Evolutionary conservation across 495 filamentous ascomycete species (phyloP), one percentile per base, ranked within the genome.

Genomic region (Xylaria bambusicola): DNA sequence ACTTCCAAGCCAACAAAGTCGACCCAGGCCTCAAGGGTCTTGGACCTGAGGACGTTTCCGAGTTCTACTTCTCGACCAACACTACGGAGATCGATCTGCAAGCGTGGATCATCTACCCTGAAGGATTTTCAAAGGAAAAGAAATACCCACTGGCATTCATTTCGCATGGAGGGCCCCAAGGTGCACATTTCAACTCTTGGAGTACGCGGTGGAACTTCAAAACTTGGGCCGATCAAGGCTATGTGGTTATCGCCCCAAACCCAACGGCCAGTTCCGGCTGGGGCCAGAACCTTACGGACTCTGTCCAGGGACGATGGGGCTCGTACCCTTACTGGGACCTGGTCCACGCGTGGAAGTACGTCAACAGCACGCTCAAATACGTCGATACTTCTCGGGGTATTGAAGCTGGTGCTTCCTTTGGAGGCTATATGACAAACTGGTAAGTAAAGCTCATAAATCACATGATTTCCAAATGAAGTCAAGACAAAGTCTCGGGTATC

Each of bases 111-210:
- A 72, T 91, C 45, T 88, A 88, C 61, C 88, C 88, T 2, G 86
- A 85, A 17, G 73, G 80, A 52, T 91, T 91, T 65, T 78, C 85
- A 59, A 68, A 78, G n/a, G 77, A 75, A n/a, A 74, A 85, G 65
- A 86, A 81, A 58, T 91, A 90, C 65, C 88, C 87, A 1, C 67
- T 91, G 45, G 86, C 87, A 0, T 90, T 87, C 58, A 67, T 90
- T 61, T 82, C 90, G n/a, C 88, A 91, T 49, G 88, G 88, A 35
- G 88, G 88, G 1, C 88, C 88, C 0, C 87, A 91, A 58, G 85
- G 85, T 6, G 83, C 85, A 7, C 66, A 68, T 24, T 70, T 52
- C 40, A 70, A 90, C 65, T 72, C 77, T 17, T 91, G 88, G 88
- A 82, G 76, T 36, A 90, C 86, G 0, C 77, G 88, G 8, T 91